A percentile compares a stretch with the other conserved stretches of the same genome.
Evolutionary conservation across 2,329 filamentous ascomycete species (phyloP).

Genomic region (Cladosporium oxysporum): DNA sequence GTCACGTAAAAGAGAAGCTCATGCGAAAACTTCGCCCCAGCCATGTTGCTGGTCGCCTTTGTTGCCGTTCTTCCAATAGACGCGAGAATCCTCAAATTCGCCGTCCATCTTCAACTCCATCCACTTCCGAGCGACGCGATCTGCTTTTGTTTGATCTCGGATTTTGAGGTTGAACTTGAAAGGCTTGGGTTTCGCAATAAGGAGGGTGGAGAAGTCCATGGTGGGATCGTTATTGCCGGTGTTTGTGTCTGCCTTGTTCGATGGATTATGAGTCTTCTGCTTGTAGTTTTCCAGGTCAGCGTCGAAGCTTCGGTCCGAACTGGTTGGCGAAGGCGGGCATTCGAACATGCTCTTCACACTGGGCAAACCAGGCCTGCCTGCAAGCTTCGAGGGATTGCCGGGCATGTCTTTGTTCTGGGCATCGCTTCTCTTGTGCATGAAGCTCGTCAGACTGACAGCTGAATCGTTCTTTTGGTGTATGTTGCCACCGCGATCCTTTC

Average conservation of each 20-base stretch:
- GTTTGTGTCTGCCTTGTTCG: slow-evolving; percentile 2
- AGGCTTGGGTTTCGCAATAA: slow-evolving; percentile 50
- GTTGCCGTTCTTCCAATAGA: slow-evolving; percentile 41
- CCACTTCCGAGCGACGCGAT: slow-evolving; percentile 39
- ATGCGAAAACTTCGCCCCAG: slow-evolving; percentile 24
- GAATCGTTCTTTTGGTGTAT: slow-evolving; percentile 24
- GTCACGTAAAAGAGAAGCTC: not conserved
- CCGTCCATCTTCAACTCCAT: slow-evolving; percentile 40
- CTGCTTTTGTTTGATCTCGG: slow-evolving; percentile 37
- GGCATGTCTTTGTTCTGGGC: not conserved
- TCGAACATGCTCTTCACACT: slow-evolving; percentile 8
- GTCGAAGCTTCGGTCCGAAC: not conserved
- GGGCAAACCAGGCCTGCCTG: not conserved
- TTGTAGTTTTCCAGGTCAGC: not conserved
- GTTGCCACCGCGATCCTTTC: not conserved
- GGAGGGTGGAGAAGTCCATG: slow-evolving; percentile 46
- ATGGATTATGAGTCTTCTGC: not conserved
- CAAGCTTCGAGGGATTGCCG: slow-evolving; percentile 10
- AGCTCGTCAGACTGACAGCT: slow-evolving; percentile 21
- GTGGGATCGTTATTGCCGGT: slow-evolving; percentile 40
- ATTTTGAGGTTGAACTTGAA: slow-evolving; percentile 46
- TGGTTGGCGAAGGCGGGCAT: not conserved
- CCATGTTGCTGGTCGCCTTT: slow-evolving; percentile 31
- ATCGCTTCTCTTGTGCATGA: not conserved
- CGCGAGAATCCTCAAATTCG: slow-evolving; percentile 39